Evolutionary conservation across 495 filamentous ascomycete genomes (phyloP), one percentile per base, ranked within the genome.

Genomic region (Talaromyces stipitatus): DNA sequence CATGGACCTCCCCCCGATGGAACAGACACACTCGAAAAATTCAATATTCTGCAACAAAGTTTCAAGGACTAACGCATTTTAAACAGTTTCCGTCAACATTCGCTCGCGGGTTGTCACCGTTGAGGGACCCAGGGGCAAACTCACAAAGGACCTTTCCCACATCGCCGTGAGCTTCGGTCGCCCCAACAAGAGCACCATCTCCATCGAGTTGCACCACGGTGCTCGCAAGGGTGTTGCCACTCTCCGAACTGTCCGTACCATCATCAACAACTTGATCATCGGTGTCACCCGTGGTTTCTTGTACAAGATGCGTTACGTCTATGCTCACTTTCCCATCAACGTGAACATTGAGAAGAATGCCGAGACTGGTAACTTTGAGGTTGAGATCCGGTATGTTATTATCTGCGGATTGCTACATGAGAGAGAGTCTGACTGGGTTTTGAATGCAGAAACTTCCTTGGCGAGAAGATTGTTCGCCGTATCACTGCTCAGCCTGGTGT

Each of bases 241-340:
- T 60, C 90, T 98, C 70, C 92, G 94, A 67, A 98, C 94, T 66
- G 94, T 98, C 85, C 88, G 88, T 66, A 91, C 91, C 57, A 67
- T 97, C 75, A 96, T 98, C 82, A 88, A 94, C 84, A 98, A 98
- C 86, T 66, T 98, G 75, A 89, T 97, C 78, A 87, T 90, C 71
- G 94, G 94, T 75, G 94, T 98, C 60, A 98, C 95, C 70, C 92
- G 88, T 80, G 94, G 94, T 60, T 98, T 88, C 89, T 92, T 92
- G 81, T 98, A 98, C 88, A 98, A 97, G 88, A 97, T 98, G 94
- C 89, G 94, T 64, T 98, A 98, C 78, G 94, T 98, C 78, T 98
- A 98, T 75, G 94, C 94, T 66, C 94, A 98, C 85, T 98, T 98
- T 73, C 94, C 94, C 73, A 98, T 98, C 90, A 98, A 97, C 83